phyloP scores from a whole-genome alignment of 2,329 filamentous ascomycete species.

The Paecilomyces formosus region DNA sequence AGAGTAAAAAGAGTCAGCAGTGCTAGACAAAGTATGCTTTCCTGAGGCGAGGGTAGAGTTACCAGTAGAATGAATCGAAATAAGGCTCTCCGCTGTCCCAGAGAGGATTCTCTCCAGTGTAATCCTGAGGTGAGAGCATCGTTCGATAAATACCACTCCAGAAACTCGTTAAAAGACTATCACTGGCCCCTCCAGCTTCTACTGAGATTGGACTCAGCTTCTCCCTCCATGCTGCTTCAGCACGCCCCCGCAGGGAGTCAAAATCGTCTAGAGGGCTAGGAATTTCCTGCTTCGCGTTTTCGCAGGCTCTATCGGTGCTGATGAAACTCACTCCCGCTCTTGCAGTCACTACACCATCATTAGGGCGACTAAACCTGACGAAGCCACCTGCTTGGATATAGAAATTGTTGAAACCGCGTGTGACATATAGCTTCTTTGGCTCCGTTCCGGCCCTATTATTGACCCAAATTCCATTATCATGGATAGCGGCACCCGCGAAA shows the following conservation, averaged over 20 bases:
- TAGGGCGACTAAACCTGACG: constrained; percentile 48
- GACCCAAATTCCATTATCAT: constrained; percentile 54
- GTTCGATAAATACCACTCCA: constrained; percentile 63
- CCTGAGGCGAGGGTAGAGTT: constrained; percentile 6
- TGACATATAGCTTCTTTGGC: constrained; percentile 46
- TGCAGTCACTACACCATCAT: constrained; percentile 46
- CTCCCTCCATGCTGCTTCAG: constrained; percentile 47
- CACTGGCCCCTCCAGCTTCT: constrained; percentile 47
- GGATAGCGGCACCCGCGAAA: constrained; percentile 49
- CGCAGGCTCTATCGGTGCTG: constrained; percentile 55
- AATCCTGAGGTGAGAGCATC: constrained; percentile 65
- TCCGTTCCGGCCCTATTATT: constrained; percentile 50
- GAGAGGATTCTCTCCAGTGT: constrained; percentile 62
- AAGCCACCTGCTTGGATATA: constrained; percentile 54
- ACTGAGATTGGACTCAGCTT: constrained; percentile 52
- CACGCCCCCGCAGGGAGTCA: constrained; percentile 23
- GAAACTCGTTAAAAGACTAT: constrained; percentile 42
- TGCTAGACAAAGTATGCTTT: neutral
- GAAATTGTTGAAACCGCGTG: constrained; percentile 48
- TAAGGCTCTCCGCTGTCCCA: constrained; percentile 61
- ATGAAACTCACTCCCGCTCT: constrained; percentile 62
- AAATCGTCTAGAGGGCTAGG: constrained; percentile 40
- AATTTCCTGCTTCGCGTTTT: constrained; percentile 59
- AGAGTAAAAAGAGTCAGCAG: constrained; percentile 7
- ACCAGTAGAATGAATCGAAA: constrained; percentile 68